Evolutionary conservation across 2,329 filamentous ascomycete species (phyloP), one percentile per base, ranked within the genome.

Genomic region (Ascochyta pisi): DNA sequence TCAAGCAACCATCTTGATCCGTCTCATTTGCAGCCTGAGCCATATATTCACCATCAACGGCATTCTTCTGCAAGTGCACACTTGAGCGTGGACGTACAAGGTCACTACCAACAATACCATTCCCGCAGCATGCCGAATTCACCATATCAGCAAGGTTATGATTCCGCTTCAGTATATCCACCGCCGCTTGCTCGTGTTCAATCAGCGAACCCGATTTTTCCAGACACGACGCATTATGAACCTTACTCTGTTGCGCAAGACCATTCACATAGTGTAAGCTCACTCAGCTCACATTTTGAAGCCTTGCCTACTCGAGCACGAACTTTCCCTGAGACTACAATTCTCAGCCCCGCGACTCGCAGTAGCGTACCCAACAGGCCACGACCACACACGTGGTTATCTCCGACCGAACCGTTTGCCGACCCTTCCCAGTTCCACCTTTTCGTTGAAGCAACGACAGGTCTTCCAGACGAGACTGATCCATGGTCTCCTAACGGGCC

Each of bases 391-490:
- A 71, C 71, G 9, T 73, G 70, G 66, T 54, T 73, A 6, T 73
- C 73, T 13, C 69, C 70, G 0, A 73, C 69, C 3, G 73, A 75
- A 31, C 66, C 73, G 10, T 75, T 76, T 46, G 65, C 69, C 8
- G 69, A 75, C 49, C 57, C 68, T 12, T 69, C 70, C 9, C 70
- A 77, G 29, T 75, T 75, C 33, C 73, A 74, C 34, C 66, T 76
- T 1, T 77, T 77, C 41, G 75, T 69, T 22, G 74, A 76, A 64
- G 75, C 75, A 16, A 77, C 73, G 12, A 70, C 67, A 29, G 73
- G 73, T 0, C 63, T 76, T 8, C 62, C 70, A 15, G 64, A 64
- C 24, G 67, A 68, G 23, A 59, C 67, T n/a, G 71, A 72, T n/a
- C 49, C 63, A 3, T 62, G 68, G 26, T 73, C 71, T 29, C 67